Conservation (phyloP, 2,329 filamentous ascomycete species). For the Aspergillus jensenii region DNA sequence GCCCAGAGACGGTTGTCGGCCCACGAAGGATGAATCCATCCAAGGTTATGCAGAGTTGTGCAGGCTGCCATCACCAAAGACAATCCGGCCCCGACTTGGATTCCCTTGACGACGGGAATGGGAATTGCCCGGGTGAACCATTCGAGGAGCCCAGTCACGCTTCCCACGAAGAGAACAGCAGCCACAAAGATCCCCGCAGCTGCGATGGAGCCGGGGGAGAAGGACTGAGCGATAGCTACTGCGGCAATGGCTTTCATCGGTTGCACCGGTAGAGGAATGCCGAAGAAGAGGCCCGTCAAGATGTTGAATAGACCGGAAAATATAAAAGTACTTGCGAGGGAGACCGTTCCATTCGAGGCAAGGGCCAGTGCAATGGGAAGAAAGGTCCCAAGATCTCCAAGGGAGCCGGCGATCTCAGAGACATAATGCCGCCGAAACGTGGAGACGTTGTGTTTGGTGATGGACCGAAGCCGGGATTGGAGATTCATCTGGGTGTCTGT, state of each 20-base stretch:
- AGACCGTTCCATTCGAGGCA: constrained; percentile 73
- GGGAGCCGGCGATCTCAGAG: constrained; percentile 81
- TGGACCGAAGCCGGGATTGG: constrained; percentile 26
- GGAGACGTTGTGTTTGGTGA: constrained; percentile 52
- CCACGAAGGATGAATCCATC: constrained; percentile 65
- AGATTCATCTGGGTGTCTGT: background rate
- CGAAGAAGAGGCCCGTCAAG: constrained; percentile 76
- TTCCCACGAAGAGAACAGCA: constrained; percentile 71
- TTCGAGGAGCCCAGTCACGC: constrained; percentile 72
- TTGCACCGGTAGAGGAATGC: constrained; percentile 87
- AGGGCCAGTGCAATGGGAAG: constrained; percentile 87
- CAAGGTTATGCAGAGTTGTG: constrained; percentile 63
- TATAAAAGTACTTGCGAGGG: constrained; percentile 78
- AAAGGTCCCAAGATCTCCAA: constrained; percentile 86
- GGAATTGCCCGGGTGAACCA: constrained; percentile 75
- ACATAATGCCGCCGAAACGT: constrained; percentile 59
- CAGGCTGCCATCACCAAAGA: constrained; percentile 79
- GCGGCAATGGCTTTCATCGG: constrained; percentile 90
- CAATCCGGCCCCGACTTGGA: constrained; percentile 88
- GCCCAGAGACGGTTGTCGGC: constrained; percentile 80
- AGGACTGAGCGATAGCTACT: constrained; percentile 72
- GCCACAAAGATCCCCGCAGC: constrained; percentile 81
- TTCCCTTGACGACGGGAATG: constrained; percentile 86
- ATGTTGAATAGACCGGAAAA: constrained; percentile 89
- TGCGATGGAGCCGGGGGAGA: constrained; percentile 70